phyloP scores from a whole-genome alignment of 345 rosid species.

The Brassica juncea region DNA sequence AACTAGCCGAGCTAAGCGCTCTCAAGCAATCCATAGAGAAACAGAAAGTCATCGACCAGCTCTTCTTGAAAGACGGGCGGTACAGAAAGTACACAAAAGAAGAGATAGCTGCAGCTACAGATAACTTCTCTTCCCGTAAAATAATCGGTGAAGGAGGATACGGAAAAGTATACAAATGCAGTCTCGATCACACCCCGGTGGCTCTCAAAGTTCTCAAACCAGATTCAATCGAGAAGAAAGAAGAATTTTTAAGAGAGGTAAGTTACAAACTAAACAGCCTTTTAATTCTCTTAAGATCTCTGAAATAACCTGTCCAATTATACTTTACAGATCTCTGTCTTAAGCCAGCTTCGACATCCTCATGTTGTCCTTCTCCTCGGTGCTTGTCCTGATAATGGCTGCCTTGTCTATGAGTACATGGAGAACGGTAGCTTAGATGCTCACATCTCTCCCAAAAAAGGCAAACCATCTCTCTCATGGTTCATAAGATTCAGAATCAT shows the following conservation, averaged over 20 bases:
- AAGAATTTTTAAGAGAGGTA: slow-evolving; percentile 73
- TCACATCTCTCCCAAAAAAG: slow-evolving; percentile 51
- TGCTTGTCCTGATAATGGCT: slow-evolving; percentile 80
- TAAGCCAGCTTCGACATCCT: slow-evolving; percentile 81
- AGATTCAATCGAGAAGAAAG: slow-evolving; percentile 58
- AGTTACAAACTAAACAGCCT: background rate
- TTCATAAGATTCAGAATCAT: slow-evolving; percentile 65
- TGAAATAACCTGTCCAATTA: background rate
- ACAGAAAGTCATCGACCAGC: slow-evolving; percentile 61
- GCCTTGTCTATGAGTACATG: slow-evolving; percentile 83
- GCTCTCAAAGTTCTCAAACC: slow-evolving; percentile 76
- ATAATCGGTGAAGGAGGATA: slow-evolving; percentile 88
- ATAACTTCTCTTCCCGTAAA: slow-evolving; percentile 57
- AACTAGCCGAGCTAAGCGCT: slow-evolving; percentile 19
- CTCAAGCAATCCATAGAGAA: slow-evolving; percentile 67
- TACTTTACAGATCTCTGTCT: slow-evolving; percentile 71
- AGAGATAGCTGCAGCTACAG: slow-evolving; percentile 67
- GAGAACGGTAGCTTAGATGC: slow-evolving; percentile 84
- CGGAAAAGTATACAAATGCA: slow-evolving; percentile 88
- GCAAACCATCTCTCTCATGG: slow-evolving; percentile 81
- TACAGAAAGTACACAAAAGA: slow-evolving; percentile 69
- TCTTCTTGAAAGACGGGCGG: slow-evolving; percentile 59
- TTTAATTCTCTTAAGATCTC: slow-evolving; percentile 4
- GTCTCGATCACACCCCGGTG: slow-evolving; percentile 74
- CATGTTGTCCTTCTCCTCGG: slow-evolving; percentile 82